Evolutionary conservation across 73 alveolate genomes (phyloP).

Genomic region (Blepharisma stoltei): DNA sequence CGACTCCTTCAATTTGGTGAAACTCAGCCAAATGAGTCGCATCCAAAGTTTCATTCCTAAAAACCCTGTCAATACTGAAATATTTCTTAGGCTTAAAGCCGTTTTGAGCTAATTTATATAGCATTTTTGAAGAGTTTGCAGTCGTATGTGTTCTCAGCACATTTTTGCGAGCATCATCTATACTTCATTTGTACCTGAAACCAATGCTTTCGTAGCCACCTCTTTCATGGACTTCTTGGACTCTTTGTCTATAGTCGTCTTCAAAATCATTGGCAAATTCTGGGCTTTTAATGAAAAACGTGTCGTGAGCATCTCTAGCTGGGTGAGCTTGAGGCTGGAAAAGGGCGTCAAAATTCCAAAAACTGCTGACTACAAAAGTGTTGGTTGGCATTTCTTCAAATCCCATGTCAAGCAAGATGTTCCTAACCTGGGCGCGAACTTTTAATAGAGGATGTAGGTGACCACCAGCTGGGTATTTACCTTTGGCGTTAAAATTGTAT

Average conservation of each 20-base stretch:
- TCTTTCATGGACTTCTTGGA: constrained; percentile 93
- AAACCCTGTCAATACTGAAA: constrained; percentile 98
- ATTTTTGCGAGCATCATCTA: constrained; percentile 96
- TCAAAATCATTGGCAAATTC: constrained; percentile 68
- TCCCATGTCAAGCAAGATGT: constrained; percentile 97
- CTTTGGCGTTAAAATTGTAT: constrained; percentile 81
- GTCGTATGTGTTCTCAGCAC: constrained; percentile 99
- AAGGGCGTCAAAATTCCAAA: constrained; percentile 99
- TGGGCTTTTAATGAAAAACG: constrained; percentile 95
- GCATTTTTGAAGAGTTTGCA: constrained; percentile 92
- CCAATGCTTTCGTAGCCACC: constrained; percentile 99
- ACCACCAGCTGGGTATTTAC: constrained; percentile 80
- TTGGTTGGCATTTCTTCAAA: constrained; percentile 99
- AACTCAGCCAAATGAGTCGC: constrained; percentile 99
- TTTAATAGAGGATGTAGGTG: constrained; percentile 95
- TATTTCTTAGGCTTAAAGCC: constrained; percentile 97
- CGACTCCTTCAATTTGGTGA: constrained; percentile 99
- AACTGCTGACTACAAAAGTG: constrained; percentile 96
- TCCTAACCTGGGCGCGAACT: constrained; percentile 96
- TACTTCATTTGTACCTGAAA: constrained; percentile 96
- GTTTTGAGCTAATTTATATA: constrained; percentile 68
- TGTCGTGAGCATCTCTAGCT: constrained; percentile 99
- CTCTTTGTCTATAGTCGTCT: constrained; percentile 88
- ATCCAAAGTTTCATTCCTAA: constrained; percentile 99
- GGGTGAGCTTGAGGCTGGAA: constrained; percentile 99